phyloP scores from a whole-genome alignment of 495 filamentous ascomycete genomes.

The Patellaria atrata region DNA sequence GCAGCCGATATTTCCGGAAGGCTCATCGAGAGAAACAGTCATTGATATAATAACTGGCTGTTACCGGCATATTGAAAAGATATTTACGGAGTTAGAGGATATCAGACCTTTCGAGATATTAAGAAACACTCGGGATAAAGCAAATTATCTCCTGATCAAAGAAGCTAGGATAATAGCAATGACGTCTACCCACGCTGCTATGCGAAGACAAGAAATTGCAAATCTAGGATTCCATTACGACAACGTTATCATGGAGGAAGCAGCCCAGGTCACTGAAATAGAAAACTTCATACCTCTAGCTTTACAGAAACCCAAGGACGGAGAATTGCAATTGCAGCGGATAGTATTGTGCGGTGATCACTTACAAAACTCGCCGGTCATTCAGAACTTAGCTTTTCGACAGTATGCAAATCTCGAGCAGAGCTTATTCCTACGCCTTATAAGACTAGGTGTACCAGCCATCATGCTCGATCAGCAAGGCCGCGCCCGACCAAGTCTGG shows the following conservation, averaged over 20 bases:
- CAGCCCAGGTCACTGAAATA: slow-evolving; percentile 93
- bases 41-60: slow-evolving; percentile 74
- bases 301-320: slow-evolving; percentile 66
- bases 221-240: slow-evolving; percentile 90
- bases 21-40: slow-evolving; percentile 46
- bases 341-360: slow-evolving; percentile 93
- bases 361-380: slow-evolving; percentile 87
- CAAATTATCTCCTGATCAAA: slow-evolving; percentile 88
- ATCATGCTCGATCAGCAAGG: slow-evolving; percentile 89
- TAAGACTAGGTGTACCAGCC: slow-evolving; percentile 77
- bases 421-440: slow-evolving; percentile 79
- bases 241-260: slow-evolving; percentile 98
- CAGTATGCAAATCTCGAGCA: slow-evolving; percentile 95
- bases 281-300: slow-evolving; percentile 92
- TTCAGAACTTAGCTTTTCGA: slow-evolving; percentile 90
- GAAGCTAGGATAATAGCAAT: slow-evolving; percentile 94
- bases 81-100: slow-evolving; percentile 87
- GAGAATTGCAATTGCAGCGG: slow-evolving; percentile 62
- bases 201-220: slow-evolving; percentile 84
- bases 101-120: slow-evolving; percentile 93
- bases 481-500: slow-evolving; percentile 71
- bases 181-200: slow-evolving; percentile 98
- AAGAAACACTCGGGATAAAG: slow-evolving; percentile 71
- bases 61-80: slow-evolving; percentile 78
- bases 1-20: slow-evolving; percentile 62